phyloP scores from a whole-genome alignment of 208 protist species.

The Leishmania aethiopica region DNA sequence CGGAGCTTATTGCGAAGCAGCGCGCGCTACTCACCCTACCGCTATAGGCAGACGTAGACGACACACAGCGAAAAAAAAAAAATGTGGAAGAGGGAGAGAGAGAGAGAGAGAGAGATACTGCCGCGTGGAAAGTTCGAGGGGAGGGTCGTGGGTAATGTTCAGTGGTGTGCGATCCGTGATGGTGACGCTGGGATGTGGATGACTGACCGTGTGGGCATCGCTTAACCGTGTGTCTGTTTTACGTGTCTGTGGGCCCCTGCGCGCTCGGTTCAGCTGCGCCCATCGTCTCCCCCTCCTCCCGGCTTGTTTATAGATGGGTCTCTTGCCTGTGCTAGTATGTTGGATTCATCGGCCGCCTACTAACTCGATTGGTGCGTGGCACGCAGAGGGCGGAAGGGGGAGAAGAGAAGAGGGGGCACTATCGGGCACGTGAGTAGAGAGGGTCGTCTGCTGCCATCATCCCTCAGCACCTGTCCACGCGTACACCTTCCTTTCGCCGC shows the following conservation, averaged over 20 bases:
- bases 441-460: background rate
- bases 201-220: background rate
- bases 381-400: background rate
- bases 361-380: background rate
- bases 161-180: background rate
- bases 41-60: slow-evolving; percentile 24
- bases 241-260: background rate
- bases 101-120: background rate
- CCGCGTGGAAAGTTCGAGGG: background rate
- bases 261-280: background rate
- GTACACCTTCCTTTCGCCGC: background rate
- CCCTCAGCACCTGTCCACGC: background rate
- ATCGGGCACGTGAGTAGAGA: background rate
- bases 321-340: slow-evolving; percentile 4
- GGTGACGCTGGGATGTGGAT: background rate
- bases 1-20: slow-evolving; percentile 72
- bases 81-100: background rate
- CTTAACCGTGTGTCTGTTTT: background rate
- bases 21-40: slow-evolving; percentile 71
- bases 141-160: background rate
- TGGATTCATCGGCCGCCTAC: background rate
- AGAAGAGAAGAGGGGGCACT: background rate
- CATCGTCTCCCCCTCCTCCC: background rate
- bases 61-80: background rate
- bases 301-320: no score